These are phyloP conservation scores for Xerocomus amazonicus DNA, from an alignment of 1,284 basidiomycete species.

Conservation along the genomic window DNA sequence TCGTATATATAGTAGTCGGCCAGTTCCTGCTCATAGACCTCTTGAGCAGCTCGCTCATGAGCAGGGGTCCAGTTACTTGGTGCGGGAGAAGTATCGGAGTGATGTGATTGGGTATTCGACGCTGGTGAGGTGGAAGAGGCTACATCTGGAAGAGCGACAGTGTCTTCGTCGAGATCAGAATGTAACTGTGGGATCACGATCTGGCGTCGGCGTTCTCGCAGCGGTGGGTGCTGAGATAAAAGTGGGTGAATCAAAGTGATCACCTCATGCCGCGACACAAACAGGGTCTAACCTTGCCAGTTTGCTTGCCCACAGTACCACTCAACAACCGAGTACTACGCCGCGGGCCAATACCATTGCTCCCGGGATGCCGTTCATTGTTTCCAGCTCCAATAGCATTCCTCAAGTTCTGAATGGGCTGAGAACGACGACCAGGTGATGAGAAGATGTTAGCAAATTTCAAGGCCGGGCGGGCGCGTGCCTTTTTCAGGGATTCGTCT, in stretches of 20 bases:
- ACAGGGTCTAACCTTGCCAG: slow-evolving; percentile 34
- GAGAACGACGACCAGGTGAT: slow-evolving; percentile 69
- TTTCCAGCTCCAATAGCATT: slow-evolving; percentile 44
- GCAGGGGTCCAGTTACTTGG: slow-evolving; percentile 54
- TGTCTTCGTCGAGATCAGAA: slow-evolving; percentile 67
- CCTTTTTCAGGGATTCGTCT: slow-evolving; percentile 76
- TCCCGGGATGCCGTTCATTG: slow-evolving; percentile 43
- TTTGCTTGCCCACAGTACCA: slow-evolving; percentile 48
- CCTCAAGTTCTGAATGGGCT: slow-evolving; percentile 62
- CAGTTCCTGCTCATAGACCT: slow-evolving; percentile 62
- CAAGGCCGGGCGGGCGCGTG: slow-evolving; percentile 76
- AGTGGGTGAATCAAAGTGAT: slow-evolving; percentile 12
- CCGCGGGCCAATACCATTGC: slow-evolving; percentile 46
- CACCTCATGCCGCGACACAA: slow-evolving; percentile 1
- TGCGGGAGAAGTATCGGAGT: slow-evolving; percentile 58
- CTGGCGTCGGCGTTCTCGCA: slow-evolving; percentile 58
- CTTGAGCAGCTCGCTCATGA: slow-evolving; percentile 65
- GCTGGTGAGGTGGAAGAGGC: slow-evolving; percentile 59
- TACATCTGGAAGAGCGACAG: slow-evolving; percentile 39
- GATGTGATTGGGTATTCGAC: slow-evolving; percentile 55
- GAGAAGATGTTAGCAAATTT: slow-evolving; percentile 78
- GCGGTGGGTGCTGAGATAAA: slow-evolving; percentile 39
- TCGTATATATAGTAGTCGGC: slow-evolving; percentile 84
- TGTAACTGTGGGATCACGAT: slow-evolving; percentile 48
- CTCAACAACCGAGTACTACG: slow-evolving; percentile 67